Base-by-base conservation (phyloP, 106 monocot genomes). In the Alisma plantagoaquatica region DNA sequence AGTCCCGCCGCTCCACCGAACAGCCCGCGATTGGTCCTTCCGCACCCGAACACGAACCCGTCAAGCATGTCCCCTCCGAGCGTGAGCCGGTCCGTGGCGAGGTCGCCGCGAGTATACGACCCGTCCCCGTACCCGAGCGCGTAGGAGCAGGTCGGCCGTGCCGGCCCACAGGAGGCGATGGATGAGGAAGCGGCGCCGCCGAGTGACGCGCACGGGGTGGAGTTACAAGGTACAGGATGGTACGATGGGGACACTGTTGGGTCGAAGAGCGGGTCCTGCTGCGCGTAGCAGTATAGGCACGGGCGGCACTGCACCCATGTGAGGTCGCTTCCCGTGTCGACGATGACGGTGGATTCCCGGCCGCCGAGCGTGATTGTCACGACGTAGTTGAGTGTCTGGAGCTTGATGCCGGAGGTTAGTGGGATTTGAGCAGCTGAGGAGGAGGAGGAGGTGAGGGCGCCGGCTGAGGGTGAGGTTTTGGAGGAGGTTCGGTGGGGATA, bases 281-380 rank as follows among this genome's bases (percentile, higher is more conserved):
- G 83, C 49, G 46, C 58, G 71, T 80, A 84, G 68, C 90, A 90
- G 47, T 51, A 63, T 4, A 17, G 1, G 71, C 90, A 90, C 20
- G 90, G 90, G 51, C 51, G 70, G 78, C 89, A 90, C 59, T 90
- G 89, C 25, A 90, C 70, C 89, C 89, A 90, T 9, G 83, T 77
- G 33, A 90, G 89, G 41, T 90, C 89, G 57, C 89, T 90, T 0
- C 83, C 89, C 0, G 90, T 90, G 71, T 90, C 90, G 3, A 84
- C 77, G 27, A 90, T 90, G 32, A 84, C 73, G 1, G 74, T 74
- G 23, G 52, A 63, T 42, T 68, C 53, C 22, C 31, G 60, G 31
- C 62, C 59, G 2, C 77, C 77, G 14, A 93, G 27, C 9, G 66
- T 66, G 17, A 93, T 28, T 11, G 73, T 53, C 10, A 87, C 68